Base-by-base conservation (phyloP, 1,284 basidiomycete species). In the Rhodotorula sp. region DNA sequence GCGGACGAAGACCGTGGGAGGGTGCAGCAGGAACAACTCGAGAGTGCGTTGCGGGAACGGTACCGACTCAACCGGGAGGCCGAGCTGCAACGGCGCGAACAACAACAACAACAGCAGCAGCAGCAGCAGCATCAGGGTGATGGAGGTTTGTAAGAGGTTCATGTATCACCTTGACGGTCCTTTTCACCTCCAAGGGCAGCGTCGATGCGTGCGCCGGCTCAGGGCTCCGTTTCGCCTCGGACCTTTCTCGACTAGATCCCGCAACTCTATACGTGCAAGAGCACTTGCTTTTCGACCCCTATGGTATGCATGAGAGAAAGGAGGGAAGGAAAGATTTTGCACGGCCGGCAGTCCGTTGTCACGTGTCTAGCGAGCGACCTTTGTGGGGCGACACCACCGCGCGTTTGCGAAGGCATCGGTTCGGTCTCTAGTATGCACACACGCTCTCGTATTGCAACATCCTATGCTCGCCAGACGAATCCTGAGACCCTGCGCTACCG, bases 1-100 rank as follows among this genome's bases (percentile, higher is more conserved):
- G 43, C 46, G 20, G 63, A 66, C 34, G 29, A 62, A 6, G 68
- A 71, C 29, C 58, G 66, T 18, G 52, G 43, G 0, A 63, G 67
- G 23, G 72, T 72, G 16, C 63, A 70, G 59, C 70, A 76, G 54
- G 20, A 63, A 29, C 26, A 64, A 31, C 58, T 76, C 14, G 77
- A 78, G 57, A 68, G 61, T n/a, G 65, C 69, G 64, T 54, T 78
- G 58, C 54, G 75, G 46, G 68, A 70, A 43, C 75, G 71, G 63
- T 78, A 78, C 60, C 34, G 26, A 10, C 58, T 65, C 26, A 69
- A 77, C 56, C 65, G 64, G n/a, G 65, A 62, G 48, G 70, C 72
- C 58, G 60, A 69, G 43, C 39, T 52, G 49, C 46, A 56, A 43
- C 43, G 69, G 64, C 48, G 69, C 16, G 61, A 43, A 26, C 54